These are phyloP conservation scores for Botrytis medusae DNA, from an alignment of 2,329 filamentous ascomycete species.

Conservation along the genomic window DNA sequence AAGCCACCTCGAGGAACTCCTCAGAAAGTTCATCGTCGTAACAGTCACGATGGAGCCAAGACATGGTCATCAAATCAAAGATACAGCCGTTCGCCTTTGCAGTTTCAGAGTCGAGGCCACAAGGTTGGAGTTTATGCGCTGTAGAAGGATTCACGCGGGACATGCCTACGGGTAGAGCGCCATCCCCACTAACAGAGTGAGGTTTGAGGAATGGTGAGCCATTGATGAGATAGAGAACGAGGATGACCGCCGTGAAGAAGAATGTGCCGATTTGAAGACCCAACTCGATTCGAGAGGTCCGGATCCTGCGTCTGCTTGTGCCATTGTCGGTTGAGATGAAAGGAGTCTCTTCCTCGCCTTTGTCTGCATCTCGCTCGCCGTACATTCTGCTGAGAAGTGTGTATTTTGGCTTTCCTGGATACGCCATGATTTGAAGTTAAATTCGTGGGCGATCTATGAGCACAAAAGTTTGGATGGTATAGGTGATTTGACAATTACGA, in stretches of 20 bases:
- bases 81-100: conserved; percentile 2
- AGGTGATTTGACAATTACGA: background rate
- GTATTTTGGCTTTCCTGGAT: conserved; percentile 1
- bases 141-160: background rate
- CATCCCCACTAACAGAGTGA: background rate
- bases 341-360: background rate
- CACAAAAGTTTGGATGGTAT: background rate
- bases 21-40: background rate
- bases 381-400: background rate
- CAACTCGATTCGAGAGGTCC: background rate
- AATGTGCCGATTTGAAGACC: background rate
- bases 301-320: background rate
- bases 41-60: conserved; percentile 5
- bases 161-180: background rate
- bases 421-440: background rate
- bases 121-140: background rate
- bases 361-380: background rate
- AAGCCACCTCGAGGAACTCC: background rate
- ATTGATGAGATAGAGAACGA: background rate
- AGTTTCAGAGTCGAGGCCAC: conserved; percentile 1
- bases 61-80: background rate
- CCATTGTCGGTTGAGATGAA: background rate
- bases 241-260: background rate
- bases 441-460: background rate
- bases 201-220: background rate